Conservation (phyloP, 2,329 filamentous ascomycete species). For the Sporothrix phasma region DNA sequence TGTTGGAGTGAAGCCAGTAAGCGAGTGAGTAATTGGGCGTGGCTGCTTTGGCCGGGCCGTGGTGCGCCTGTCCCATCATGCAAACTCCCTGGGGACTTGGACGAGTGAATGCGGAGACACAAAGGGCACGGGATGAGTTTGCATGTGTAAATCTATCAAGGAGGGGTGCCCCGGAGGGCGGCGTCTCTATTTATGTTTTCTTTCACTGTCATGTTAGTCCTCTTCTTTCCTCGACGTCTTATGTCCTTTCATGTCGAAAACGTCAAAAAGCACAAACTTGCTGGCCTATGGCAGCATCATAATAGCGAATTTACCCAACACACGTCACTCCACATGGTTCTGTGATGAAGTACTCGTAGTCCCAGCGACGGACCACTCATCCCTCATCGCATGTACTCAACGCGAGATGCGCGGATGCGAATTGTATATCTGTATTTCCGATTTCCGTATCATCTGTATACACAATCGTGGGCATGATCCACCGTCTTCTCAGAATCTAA, state of each 20-base stretch:
- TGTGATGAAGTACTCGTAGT: not conserved
- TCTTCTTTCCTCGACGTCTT: not conserved
- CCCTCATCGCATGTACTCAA: not conserved
- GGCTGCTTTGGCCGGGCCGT: not conserved
- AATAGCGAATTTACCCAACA: not conserved
- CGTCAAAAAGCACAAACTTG: not conserved
- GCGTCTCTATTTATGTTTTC: not conserved
- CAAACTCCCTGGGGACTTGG: not conserved
- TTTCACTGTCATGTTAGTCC: not conserved
- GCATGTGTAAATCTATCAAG: slow-evolving; percentile 3
- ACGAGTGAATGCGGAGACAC: not conserved
- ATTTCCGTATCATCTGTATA: slow-evolving; percentile 7
- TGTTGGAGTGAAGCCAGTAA: not conserved
- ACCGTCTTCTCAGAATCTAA: not conserved
- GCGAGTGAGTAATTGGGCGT: not conserved
- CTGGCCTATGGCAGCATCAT: not conserved
- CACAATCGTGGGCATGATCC: slow-evolving; percentile 3
- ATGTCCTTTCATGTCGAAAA: not conserved
- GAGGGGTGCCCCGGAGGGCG: not conserved
- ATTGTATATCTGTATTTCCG: not conserved
- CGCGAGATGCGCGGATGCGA: not conserved
- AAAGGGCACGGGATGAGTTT: not conserved
- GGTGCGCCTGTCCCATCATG: not conserved
- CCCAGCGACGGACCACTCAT: not conserved
- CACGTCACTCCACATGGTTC: not conserved